These are phyloP conservation scores for Ananas comosus DNA, from an alignment of 176 grass and related monocot genomes.

Conservation along the genomic window DNA sequence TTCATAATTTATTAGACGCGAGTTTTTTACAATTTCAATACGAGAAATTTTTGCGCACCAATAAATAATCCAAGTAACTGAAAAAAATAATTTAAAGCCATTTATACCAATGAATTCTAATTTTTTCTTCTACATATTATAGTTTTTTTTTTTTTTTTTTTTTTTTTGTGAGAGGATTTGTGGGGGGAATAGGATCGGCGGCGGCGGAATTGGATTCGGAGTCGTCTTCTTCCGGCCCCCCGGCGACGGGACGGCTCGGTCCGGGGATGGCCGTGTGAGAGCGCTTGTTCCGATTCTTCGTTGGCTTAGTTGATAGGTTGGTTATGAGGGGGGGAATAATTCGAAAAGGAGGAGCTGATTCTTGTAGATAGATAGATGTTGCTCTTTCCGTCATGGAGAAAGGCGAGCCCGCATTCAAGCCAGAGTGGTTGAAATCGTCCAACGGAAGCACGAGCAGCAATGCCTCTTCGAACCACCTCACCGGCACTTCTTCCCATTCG, in stretches of 20 bases:
- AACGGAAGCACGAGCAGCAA: slow-evolving; percentile 14
- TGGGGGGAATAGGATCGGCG: too few relatives aligned
- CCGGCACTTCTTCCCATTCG: slow-evolving; percentile 15
- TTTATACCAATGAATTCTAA: too few relatives aligned
- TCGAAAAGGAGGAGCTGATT: neutral
- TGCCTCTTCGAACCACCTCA: slow-evolving; percentile 12
- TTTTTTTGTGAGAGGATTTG: too few relatives aligned
- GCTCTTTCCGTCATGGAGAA: slow-evolving; percentile 25
- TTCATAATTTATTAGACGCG: too few relatives aligned
- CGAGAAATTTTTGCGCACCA: too few relatives aligned
- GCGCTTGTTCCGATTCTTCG: neutral
- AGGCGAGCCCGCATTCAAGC: slow-evolving; percentile 35
- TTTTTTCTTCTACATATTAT: too few relatives aligned
- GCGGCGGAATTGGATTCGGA: too few relatives aligned
- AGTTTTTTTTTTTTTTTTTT: neutral
- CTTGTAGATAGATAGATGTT: slow-evolving; percentile 27
- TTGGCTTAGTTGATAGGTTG: neutral
- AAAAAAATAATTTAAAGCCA: too few relatives aligned
- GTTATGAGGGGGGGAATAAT: neutral
- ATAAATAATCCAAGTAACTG: too few relatives aligned
- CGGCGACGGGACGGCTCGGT: neutral
- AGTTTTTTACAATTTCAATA: too few relatives aligned
- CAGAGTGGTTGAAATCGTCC: slow-evolving; percentile 36
- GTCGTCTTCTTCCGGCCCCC: too few relatives aligned
- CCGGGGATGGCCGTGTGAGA: neutral